Conservation (phyloP, 805 yeast species). For the Ogataea paraovalis region DNA sequence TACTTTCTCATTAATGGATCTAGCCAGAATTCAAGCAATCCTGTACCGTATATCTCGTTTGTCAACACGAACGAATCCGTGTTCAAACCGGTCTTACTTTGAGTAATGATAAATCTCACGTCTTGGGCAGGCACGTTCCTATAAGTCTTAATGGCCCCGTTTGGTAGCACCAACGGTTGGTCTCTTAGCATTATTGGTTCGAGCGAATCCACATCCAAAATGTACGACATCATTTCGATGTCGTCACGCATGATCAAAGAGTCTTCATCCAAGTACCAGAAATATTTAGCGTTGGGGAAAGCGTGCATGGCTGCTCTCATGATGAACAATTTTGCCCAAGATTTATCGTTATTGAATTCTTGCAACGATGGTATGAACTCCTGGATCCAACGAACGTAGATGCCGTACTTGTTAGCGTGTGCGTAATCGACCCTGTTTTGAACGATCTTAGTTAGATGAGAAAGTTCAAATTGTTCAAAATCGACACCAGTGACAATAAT, state of each 20-base stretch:
- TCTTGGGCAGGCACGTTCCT: slow-evolving; percentile 51
- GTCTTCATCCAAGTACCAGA: slow-evolving; percentile 83
- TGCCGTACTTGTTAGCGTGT: slow-evolving; percentile 72
- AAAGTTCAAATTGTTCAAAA: slow-evolving; percentile 58
- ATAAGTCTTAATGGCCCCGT: slow-evolving; percentile 66
- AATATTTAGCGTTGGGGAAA: slow-evolving; percentile 85
- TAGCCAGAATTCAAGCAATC: slow-evolving; percentile 74
- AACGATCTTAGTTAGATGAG: slow-evolving; percentile 61
- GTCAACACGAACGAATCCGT: slow-evolving; percentile 68
- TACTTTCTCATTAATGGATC: slow-evolving; percentile 70
- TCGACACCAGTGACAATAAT: slow-evolving; percentile 79
- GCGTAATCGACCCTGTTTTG: slow-evolving; percentile 91
- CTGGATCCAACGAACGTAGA: slow-evolving; percentile 79
- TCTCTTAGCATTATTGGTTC: slow-evolving; percentile 62
- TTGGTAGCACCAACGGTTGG: slow-evolving; percentile 68
- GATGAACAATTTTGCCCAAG: slow-evolving; percentile 62
- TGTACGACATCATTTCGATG: slow-evolving; percentile 53
- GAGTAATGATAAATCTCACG: slow-evolving; percentile 63
- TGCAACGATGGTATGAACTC: slow-evolving; percentile 68
- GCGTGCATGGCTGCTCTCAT: slow-evolving; percentile 90
- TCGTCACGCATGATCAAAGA: slow-evolving; percentile 71
- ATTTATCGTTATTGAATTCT: slow-evolving; percentile 40
- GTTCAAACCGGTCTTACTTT: slow-evolving; percentile 59
- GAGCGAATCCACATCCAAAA: slow-evolving; percentile 58
- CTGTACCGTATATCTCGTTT: slow-evolving; percentile 61